These are phyloP conservation scores for Entomortierella chlamydospora DNA, from an alignment of 192 early-diverging fungal species.

Conservation along the genomic window DNA sequence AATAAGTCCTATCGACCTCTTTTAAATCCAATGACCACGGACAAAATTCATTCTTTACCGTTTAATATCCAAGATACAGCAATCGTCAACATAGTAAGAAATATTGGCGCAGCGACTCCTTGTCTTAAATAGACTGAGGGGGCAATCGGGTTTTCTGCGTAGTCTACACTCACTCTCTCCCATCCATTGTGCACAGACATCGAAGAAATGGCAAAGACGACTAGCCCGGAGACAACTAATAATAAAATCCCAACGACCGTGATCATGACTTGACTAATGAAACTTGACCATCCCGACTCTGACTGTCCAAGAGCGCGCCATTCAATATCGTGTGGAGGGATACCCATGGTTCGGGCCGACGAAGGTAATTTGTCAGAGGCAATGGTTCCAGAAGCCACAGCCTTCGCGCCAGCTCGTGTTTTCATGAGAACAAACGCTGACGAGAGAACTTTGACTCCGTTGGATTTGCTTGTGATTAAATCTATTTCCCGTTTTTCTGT, in stretches of 20 bases:
- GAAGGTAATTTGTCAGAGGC: not conserved
- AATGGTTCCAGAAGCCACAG: not conserved
- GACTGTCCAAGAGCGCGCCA: constrained; percentile 28
- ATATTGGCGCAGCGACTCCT: constrained; percentile 6
- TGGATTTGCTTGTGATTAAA: too few species aligned
- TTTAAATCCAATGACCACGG: too few species aligned
- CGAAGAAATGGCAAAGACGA: constrained; percentile 18
- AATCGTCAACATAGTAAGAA: constrained; percentile 17
- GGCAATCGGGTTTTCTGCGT: not conserved
- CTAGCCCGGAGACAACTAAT: constrained; percentile 12
- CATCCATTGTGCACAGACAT: constrained; percentile 20
- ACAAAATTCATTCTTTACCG: too few species aligned
- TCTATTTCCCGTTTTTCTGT: too few species aligned
- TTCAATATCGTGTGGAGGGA: constrained; percentile 28
- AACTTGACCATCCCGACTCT: not conserved
- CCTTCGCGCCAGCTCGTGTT: constrained; percentile 14
- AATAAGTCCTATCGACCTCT: too few species aligned
- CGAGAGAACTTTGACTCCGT: not conserved
- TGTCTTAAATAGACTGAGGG: constrained; percentile 9
- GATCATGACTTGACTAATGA: not conserved
- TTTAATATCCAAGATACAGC: constrained; percentile 29
- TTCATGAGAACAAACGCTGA: constrained; percentile 30
- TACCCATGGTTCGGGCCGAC: constrained; percentile 1
- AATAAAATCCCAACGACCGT: not conserved
- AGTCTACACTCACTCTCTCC: constrained; percentile 6